These are phyloP conservation scores for Aspergillus heteromorphus DNA, from an alignment of 495 filamentous ascomycete species.

Conservation along the genomic window DNA sequence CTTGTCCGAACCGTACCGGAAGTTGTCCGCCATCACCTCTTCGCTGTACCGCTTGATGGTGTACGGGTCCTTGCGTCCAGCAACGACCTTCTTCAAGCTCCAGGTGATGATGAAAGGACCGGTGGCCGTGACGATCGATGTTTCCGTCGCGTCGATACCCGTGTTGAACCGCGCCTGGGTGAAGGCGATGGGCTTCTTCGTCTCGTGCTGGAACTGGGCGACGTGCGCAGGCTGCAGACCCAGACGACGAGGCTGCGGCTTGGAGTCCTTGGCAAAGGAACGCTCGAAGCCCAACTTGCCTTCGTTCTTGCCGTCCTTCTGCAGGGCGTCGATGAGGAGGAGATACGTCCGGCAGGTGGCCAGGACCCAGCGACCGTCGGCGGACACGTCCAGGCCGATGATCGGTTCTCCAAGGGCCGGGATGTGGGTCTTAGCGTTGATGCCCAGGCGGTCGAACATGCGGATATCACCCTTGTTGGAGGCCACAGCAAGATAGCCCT, in stretches of 20 bases:
- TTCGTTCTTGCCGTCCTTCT: constrained; percentile 91
- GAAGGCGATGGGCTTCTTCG: constrained; percentile 76
- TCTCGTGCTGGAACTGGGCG: constrained; percentile 95
- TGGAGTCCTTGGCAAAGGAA: constrained; percentile 83
- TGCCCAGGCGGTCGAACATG: constrained; percentile 91
- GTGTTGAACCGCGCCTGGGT: constrained; percentile 93
- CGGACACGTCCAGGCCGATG: constrained; percentile 88
- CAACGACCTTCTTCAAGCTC: constrained; percentile 82
- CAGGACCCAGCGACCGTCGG: constrained; percentile 91
- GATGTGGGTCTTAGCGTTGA: constrained; percentile 96
- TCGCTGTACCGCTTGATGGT: constrained; percentile 93
- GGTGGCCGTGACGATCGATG: constrained; percentile 93
- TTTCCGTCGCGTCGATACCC: constrained; percentile 71
- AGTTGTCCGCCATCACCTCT: constrained; percentile 97
- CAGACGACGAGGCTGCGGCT: constrained; percentile 89
- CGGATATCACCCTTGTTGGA: constrained; percentile 97
- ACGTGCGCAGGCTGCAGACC: constrained; percentile 83
- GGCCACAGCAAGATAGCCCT: constrained; percentile 93
- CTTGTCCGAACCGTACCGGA: constrained; percentile 94
- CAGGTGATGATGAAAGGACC: constrained; percentile 97
- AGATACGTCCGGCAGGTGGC: constrained; percentile 94
- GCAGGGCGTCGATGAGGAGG: constrained; percentile 83
- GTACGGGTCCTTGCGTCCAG: constrained; percentile 78
- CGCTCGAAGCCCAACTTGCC: constrained; percentile 97
- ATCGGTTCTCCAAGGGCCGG: constrained; percentile 94